These are phyloP conservation scores for Trichoderma sp. DNA, from an alignment of 2,329 filamentous ascomycete genomes.

Conservation along the genomic window DNA sequence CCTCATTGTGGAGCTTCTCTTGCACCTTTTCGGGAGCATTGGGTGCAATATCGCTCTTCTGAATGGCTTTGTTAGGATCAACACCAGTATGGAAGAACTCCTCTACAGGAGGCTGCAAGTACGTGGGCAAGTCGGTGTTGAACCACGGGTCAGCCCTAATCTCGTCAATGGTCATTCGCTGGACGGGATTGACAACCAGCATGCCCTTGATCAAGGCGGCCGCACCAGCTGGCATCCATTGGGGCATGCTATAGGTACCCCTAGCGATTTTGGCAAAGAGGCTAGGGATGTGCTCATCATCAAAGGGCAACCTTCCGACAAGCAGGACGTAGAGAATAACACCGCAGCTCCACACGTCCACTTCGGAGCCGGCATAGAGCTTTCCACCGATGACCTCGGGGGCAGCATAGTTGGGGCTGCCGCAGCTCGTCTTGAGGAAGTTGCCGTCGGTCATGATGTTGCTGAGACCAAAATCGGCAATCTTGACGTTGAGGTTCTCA, in stretches of 20 bases:
- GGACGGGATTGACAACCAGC: constrained; percentile 92
- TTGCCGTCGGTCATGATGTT: constrained; percentile 99
- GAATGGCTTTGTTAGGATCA: constrained; percentile 88
- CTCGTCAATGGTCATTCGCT: constrained; percentile 90
- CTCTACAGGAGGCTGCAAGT: constrained; percentile 83
- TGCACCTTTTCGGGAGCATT: constrained; percentile 76
- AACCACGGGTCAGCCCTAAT: constrained; percentile 97
- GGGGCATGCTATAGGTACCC: constrained; percentile 88
- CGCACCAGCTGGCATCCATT: constrained; percentile 85
- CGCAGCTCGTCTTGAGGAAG: constrained; percentile 97
- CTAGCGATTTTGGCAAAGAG: constrained; percentile 97
- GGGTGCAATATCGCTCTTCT: constrained; percentile 77
- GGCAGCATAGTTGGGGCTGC: constrained; percentile 96
- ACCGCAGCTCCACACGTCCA: constrained; percentile 97
- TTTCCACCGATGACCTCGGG: constrained; percentile 98
- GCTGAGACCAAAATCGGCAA: constrained; percentile 96
- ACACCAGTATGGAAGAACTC: constrained; percentile 94
- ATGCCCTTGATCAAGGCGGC: constrained; percentile 83
- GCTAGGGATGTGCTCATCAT: constrained; percentile 97
- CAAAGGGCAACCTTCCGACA: constrained; percentile 85
- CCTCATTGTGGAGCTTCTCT: constrained; percentile 86
- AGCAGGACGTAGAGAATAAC: constrained; percentile 86
- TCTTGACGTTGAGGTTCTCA: constrained; percentile 96
- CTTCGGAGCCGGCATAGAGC: constrained; percentile 94
- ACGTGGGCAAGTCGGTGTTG: constrained; percentile 78